phyloP scores from a whole-genome alignment of 257 asterid genomes.

The Anisodus tanguticus region DNA sequence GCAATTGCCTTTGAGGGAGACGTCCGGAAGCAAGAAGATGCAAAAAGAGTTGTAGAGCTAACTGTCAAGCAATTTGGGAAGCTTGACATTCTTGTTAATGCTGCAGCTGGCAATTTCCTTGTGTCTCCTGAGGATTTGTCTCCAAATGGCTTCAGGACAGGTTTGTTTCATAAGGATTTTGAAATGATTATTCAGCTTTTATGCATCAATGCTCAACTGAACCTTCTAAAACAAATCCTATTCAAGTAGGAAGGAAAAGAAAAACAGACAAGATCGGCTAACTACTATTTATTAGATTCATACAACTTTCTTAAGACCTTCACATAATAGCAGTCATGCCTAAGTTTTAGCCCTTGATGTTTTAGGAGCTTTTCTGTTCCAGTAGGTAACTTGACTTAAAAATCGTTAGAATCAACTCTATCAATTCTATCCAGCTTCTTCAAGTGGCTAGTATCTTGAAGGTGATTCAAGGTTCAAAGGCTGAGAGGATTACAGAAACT shows the following conservation, averaged over 20 bases:
- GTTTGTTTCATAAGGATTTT: constrained; percentile 37
- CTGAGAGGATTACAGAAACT: not conserved
- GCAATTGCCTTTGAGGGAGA: constrained; percentile 89
- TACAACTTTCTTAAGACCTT: not conserved
- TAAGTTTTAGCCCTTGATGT: not conserved
- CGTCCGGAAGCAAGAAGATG: constrained; percentile 80
- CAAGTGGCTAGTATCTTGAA: not conserved
- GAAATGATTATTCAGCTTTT: not conserved
- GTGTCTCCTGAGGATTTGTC: constrained; percentile 87
- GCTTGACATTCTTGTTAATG: constrained; percentile 91
- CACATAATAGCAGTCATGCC: not conserved
- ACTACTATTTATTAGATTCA: not conserved
- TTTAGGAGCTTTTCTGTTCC: not conserved
- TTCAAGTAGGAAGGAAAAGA: not conserved
- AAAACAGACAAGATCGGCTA: not conserved
- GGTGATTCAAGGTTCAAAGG: not conserved
- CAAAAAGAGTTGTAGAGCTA: constrained; percentile 67
- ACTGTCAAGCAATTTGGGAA: constrained; percentile 79
- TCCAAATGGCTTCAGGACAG: constrained; percentile 90
- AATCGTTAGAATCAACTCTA: not conserved
- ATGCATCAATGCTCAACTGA: not conserved
- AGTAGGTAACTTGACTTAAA: constrained; percentile 6
- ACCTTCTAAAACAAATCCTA: not conserved
- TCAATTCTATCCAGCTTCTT: not conserved
- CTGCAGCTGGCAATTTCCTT: constrained; percentile 94